These are phyloP conservation scores for Telopea speciosissima DNA, from an alignment of 177 flowering plant species.

Conservation along the genomic window DNA sequence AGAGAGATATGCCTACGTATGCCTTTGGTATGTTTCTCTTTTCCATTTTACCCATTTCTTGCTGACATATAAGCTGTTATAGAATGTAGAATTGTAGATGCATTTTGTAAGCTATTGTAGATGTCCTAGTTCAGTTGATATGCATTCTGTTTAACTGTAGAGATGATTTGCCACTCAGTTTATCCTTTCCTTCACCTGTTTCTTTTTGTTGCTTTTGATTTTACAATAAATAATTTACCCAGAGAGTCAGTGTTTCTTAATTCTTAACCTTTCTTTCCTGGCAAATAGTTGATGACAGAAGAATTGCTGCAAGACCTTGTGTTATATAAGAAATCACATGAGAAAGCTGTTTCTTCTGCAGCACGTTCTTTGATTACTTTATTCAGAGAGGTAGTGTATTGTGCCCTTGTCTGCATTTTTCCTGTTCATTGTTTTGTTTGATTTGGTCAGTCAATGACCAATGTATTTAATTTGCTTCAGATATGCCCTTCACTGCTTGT, in stretches of 20 bases:
- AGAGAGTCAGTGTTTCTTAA: background rate
- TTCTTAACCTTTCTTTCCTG: constrained; percentile 8
- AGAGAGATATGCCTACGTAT: constrained; percentile 90
- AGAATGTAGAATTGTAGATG: background rate
- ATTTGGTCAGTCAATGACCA: background rate
- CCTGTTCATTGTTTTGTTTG: background rate
- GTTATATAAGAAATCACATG: constrained; percentile 76
- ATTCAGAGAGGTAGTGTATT: constrained; percentile 66
- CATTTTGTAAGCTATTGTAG: background rate
- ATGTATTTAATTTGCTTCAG: constrained; percentile 31
- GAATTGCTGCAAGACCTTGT: constrained; percentile 97
- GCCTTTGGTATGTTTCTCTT: constrained; percentile 54
- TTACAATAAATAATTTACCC: too few relatives aligned
- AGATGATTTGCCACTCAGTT: background rate
- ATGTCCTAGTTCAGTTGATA: background rate
- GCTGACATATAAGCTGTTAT: background rate
- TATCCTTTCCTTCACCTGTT: background rate
- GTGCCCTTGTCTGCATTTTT: background rate
- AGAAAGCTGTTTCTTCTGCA: constrained; percentile 78
- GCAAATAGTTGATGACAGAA: constrained; percentile 78
- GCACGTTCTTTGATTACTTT: constrained; percentile 80
- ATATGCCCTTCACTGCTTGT: constrained; percentile 74
- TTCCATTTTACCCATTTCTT: background rate
- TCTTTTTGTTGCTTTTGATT: background rate
- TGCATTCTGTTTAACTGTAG: background rate